phyloP scores from a whole-genome alignment of 1,284 basidiomycete genomes.

The Meripilus lineatus region DNA sequence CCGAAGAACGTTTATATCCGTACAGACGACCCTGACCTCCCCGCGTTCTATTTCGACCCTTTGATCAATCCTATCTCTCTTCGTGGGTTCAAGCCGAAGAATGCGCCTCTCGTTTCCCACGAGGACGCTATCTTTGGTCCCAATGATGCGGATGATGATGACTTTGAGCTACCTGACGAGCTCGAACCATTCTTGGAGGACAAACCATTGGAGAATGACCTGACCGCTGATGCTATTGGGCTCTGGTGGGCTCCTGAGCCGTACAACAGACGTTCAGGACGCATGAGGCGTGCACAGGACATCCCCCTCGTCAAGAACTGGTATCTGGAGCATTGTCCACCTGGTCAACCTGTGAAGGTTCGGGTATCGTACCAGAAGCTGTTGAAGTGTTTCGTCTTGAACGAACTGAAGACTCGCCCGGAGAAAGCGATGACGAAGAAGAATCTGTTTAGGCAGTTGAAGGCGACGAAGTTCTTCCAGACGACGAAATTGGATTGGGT shows the following conservation, averaged over 20 bases:
- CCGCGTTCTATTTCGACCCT: constrained; percentile 99
- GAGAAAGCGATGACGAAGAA: constrained; percentile 99
- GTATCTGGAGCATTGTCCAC: constrained; percentile 98
- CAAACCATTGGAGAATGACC: constrained; percentile 82
- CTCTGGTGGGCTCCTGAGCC: constrained; percentile 99
- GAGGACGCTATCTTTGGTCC: constrained; percentile 91
- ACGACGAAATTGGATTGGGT: constrained; percentile 98
- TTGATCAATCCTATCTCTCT: constrained; percentile 95
- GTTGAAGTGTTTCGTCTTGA: constrained; percentile 93
- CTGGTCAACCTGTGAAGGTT: constrained; percentile 95
- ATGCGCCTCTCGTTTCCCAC: constrained; percentile 78
- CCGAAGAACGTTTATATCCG: constrained; percentile 99
- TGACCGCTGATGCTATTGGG: constrained; percentile 95
- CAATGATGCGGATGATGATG: constrained; percentile 79
- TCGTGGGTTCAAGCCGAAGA: constrained; percentile 81
- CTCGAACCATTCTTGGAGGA: constrained; percentile 83
- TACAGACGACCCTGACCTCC: constrained; percentile 97
- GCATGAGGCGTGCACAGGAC: constrained; percentile 93
- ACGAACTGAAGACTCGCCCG: constrained; percentile 83
- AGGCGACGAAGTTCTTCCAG: constrained; percentile 99
- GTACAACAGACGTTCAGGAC: constrained; percentile 89
- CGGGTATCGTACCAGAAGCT: constrained; percentile 99
- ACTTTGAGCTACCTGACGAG: constrained; percentile 83
- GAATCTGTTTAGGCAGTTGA: constrained; percentile 92
- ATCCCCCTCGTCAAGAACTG: constrained; percentile 96